Conservation (phyloP, 164 flowering plant species). For the Stephania japonica region DNA sequence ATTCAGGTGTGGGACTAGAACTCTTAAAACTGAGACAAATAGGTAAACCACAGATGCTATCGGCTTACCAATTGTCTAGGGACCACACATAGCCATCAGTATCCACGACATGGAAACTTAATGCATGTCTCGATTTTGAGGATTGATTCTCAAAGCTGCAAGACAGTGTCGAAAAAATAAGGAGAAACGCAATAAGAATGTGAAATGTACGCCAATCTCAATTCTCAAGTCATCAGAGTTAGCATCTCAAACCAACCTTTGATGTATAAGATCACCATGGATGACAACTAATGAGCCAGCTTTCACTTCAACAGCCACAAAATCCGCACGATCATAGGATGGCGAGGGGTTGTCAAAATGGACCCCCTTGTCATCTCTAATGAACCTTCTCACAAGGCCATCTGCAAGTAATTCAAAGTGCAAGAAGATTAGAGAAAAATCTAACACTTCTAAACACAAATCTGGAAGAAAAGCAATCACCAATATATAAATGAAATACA, state of each 20-base stretch:
- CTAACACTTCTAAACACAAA: background rate
- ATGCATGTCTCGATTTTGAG: conserved; percentile 88
- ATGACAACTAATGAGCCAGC: conserved; percentile 86
- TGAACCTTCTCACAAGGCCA: conserved; percentile 91
- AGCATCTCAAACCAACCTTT: conserved; percentile 47
- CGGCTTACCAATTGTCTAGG: conserved; percentile 69
- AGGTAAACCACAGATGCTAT: background rate
- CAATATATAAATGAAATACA: conserved; percentile 1
- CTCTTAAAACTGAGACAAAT: background rate
- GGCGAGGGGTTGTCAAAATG: conserved; percentile 85
- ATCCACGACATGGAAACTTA: conserved; percentile 89
- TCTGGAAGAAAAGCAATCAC: background rate
- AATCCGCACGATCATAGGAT: conserved; percentile 67
- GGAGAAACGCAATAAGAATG: background rate
- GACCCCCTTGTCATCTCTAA: conserved; percentile 79
- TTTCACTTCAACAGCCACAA: conserved; percentile 84
- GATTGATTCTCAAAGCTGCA: conserved; percentile 87
- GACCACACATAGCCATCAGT: conserved; percentile 89
- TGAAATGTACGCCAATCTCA: background rate
- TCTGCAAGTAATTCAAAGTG: conserved; percentile 30
- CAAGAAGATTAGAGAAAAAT: conserved; percentile 6
- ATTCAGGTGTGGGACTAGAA: background rate
- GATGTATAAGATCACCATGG: conserved; percentile 93
- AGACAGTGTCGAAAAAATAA: conserved; percentile 10
- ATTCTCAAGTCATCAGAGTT: background rate